Evolutionary conservation across 768 basidiomycete genomes (phyloP).

Genomic region (Suillus lakei): DNA sequence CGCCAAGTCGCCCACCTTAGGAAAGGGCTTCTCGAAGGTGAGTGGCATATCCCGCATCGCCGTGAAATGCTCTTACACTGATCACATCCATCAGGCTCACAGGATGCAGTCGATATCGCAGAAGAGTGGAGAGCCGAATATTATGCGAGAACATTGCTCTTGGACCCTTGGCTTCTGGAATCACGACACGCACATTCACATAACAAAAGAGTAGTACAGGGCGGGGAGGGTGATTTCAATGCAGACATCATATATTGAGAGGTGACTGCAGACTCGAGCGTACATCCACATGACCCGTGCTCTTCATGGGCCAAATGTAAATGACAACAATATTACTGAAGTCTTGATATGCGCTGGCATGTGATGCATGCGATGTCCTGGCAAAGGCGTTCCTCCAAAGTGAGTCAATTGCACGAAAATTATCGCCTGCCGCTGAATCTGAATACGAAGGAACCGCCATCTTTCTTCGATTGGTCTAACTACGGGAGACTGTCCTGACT

Average conservation of each 20-base stretch:
- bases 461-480: no score
- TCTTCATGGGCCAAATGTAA: no score
- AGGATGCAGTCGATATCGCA: constrained; percentile 45
- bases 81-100: constrained; percentile 13
- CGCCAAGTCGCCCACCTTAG: constrained; percentile 21
- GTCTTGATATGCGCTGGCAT: no score
- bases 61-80: neutral
- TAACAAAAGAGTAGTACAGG: constrained; percentile 50
- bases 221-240: constrained; percentile 51
- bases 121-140: constrained; percentile 63
- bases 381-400: no score
- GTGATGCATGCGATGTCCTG: no score
- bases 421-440: no score
- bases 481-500: no score
- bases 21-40: constrained; percentile 23
- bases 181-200: constrained; percentile 21
- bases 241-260: constrained; percentile 61
- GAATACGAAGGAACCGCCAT: no score
- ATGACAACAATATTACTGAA: no score
- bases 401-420: no score
- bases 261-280: no score
- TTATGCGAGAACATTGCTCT: constrained; percentile 13
- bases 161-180: neutral
- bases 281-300: no score
- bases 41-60: neutral